Conservation (phyloP, 2,329 filamentous ascomycete genomes). For the Apiospora kogelbergensis region DNA sequence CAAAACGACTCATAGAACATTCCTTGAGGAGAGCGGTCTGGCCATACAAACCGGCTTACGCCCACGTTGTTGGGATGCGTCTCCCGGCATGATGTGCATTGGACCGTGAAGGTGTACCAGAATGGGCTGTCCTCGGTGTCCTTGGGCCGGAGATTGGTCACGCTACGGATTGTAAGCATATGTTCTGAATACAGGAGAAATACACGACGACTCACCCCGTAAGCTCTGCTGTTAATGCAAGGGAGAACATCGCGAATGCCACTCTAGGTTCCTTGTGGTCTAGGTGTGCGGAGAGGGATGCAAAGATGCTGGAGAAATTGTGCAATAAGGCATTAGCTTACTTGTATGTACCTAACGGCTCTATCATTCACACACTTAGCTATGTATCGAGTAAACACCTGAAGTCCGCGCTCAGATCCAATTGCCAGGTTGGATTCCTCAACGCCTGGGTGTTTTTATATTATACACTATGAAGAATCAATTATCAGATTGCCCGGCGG, state of each 20-base stretch:
- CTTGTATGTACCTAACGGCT: not conserved
- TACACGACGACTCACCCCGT: slow-evolving; percentile 53
- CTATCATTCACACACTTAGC: not conserved
- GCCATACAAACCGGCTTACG: slow-evolving; percentile 80
- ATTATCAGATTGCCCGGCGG: too few species aligned
- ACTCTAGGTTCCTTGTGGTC: not conserved
- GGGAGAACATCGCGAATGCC: slow-evolving; percentile 57
- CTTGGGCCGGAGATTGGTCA: slow-evolving; percentile 83
- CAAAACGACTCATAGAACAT: not conserved
- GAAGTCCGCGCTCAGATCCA: too few species aligned
- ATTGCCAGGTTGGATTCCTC: too few species aligned
- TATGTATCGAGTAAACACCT: too few species aligned
- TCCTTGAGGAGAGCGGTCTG: not conserved
- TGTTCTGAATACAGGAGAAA: not conserved
- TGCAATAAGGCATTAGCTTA: not conserved
- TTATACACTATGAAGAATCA: too few species aligned
- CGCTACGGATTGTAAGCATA: slow-evolving; percentile 50
- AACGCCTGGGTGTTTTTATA: too few species aligned
- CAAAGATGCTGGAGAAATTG: not conserved
- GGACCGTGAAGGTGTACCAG: slow-evolving; percentile 96
- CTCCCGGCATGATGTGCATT: slow-evolving; percentile 97
- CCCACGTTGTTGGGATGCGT: slow-evolving; percentile 83
- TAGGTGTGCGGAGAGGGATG: not conserved
- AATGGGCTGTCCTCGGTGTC: slow-evolving; percentile 83
- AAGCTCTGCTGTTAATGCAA: slow-evolving; percentile 68